phyloP scores from a whole-genome alignment of 768 basidiomycete genomes.

The Tylopilus subfusipes region DNA sequence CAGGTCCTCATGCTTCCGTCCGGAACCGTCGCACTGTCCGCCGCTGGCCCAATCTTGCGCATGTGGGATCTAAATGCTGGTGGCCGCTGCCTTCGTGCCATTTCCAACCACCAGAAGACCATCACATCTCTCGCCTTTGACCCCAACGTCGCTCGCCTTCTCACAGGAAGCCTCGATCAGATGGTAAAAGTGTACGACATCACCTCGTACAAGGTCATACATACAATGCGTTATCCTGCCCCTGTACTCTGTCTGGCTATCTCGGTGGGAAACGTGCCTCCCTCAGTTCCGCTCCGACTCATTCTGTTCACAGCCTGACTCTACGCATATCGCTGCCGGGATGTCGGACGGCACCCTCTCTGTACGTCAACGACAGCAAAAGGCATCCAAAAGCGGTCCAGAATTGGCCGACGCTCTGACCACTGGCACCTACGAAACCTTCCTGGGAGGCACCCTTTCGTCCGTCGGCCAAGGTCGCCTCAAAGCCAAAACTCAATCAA shows the following conservation, averaged over 20 bases:
- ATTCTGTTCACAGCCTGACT: slow-evolving; percentile 67
- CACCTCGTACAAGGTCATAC: slow-evolving; percentile 88
- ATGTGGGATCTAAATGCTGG: slow-evolving; percentile 95
- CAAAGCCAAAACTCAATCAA: slow-evolving; percentile 46
- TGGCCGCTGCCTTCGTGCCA: slow-evolving; percentile 81
- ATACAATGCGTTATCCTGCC: slow-evolving; percentile 98
- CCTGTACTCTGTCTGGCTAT: slow-evolving; percentile 87
- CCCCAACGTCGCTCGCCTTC: slow-evolving; percentile 65
- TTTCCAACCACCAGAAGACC: slow-evolving; percentile 98
- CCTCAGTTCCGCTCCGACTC: slow-evolving; percentile 5
- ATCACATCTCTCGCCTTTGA: slow-evolving; percentile 87
- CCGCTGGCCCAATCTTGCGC: slow-evolving; percentile 88
- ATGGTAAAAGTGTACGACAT: slow-evolving; percentile 99
- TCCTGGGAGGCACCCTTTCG: slow-evolving; percentile 53
- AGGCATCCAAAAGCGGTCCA: slow-evolving; percentile 52
- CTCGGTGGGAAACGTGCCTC: slow-evolving; percentile 52
- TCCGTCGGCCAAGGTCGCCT: slow-evolving; percentile 53
- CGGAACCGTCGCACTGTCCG: slow-evolving; percentile 79
- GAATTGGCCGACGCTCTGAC: slow-evolving; percentile 41
- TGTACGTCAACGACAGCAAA: slow-evolving; percentile 83
- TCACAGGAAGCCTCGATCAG: slow-evolving; percentile 91
- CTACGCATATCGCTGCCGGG: slow-evolving; percentile 95
- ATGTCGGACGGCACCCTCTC: slow-evolving; percentile 98
- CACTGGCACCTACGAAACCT: slow-evolving; percentile 63
- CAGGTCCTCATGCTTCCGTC: slow-evolving; percentile 91